These are phyloP conservation scores for Lactarius hatsudake DNA, from an alignment of 768 basidiomycete species.

Conservation along the genomic window DNA sequence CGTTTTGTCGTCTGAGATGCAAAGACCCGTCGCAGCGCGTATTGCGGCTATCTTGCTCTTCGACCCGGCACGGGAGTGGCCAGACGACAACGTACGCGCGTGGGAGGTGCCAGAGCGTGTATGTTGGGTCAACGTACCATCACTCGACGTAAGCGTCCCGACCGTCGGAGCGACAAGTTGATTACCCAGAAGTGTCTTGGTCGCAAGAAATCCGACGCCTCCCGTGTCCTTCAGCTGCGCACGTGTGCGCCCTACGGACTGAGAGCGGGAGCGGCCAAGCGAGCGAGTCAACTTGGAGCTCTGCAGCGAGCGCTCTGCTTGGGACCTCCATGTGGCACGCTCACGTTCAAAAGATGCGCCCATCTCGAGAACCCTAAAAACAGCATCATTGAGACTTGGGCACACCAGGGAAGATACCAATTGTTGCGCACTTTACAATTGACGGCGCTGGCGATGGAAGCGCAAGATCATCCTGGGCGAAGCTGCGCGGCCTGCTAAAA, in stretches of 20 bases:
- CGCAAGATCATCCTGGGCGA: slow-evolving; percentile 57
- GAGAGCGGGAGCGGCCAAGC: slow-evolving; percentile 60
- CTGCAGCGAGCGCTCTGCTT: slow-evolving; percentile 61
- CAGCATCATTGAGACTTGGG: background rate
- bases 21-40: slow-evolving; percentile 33
- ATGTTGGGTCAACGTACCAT: slow-evolving; percentile 33
- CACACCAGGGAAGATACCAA: background rate
- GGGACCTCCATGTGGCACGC: slow-evolving; percentile 62
- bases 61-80: slow-evolving; percentile 40
- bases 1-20: slow-evolving; percentile 29
- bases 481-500: slow-evolving; percentile 50
- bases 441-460: slow-evolving; percentile 60
- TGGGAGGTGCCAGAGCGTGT: slow-evolving; percentile 34
- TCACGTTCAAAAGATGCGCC: slow-evolving; percentile 58
- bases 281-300: slow-evolving; percentile 57
- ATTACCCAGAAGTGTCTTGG: slow-evolving; percentile 62
- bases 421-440: slow-evolving; percentile 41
- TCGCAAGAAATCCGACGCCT: slow-evolving; percentile 58
- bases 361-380: slow-evolving; percentile 62
- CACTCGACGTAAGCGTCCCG: slow-evolving; percentile 29
- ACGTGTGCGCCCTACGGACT: slow-evolving; percentile 45
- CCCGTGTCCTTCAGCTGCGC: slow-evolving; percentile 33
- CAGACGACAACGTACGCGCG: slow-evolving; percentile 31
- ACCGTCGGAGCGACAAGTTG: slow-evolving; percentile 53
- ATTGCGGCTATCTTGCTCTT: slow-evolving; percentile 39